Percentiles rank a stretch among this genome's conserved stretches.
These are phyloP conservation scores for Crinitomyces ghanaensis DNA, from an alignment of 805 yeast genomes.

Conservation along the genomic window DNA sequence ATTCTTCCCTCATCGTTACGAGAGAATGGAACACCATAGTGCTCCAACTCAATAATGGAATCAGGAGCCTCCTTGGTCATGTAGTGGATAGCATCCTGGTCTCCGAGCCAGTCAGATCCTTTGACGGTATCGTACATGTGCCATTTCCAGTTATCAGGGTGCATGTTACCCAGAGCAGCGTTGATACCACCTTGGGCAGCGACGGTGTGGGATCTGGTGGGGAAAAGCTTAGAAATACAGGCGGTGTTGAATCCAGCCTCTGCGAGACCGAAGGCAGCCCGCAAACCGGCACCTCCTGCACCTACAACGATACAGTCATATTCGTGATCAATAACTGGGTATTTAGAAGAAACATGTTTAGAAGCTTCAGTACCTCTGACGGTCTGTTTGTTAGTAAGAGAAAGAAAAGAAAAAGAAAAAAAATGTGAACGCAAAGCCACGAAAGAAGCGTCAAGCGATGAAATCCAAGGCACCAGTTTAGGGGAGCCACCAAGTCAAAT, in stretches of 20 bases:
- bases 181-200: constrained; percentile 99
- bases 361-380: constrained; percentile 38
- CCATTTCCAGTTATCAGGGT: constrained; percentile 98
- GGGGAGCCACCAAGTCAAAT: neutral
- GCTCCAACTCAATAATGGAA: constrained; percentile 92
- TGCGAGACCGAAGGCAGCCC: constrained; percentile 97
- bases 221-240: constrained; percentile 92
- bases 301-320: constrained; percentile 97
- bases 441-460: neutral
- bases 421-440: neutral
- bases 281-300: constrained; percentile 98
- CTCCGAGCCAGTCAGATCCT: constrained; percentile 99
- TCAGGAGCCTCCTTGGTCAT: constrained; percentile 98
- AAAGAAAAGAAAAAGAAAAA: neutral
- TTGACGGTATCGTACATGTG: constrained; percentile 99
- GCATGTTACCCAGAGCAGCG: constrained; percentile 98
- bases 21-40: constrained; percentile 96
- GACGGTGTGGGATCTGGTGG: constrained; percentile 96
- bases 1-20: constrained; percentile 94
- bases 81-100: constrained; percentile 97
- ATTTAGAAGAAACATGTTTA: constrained; percentile 49
- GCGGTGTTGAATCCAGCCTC: constrained; percentile 97
- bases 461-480: neutral
- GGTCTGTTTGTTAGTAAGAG: constrained; percentile 15
- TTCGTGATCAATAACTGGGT: constrained; percentile 92